A percentile compares a stretch with the other conserved stretches of the same genome.
Conservation (phyloP, 129 eudicot species). For the Rutidosis leptorrhynchoides region DNA sequence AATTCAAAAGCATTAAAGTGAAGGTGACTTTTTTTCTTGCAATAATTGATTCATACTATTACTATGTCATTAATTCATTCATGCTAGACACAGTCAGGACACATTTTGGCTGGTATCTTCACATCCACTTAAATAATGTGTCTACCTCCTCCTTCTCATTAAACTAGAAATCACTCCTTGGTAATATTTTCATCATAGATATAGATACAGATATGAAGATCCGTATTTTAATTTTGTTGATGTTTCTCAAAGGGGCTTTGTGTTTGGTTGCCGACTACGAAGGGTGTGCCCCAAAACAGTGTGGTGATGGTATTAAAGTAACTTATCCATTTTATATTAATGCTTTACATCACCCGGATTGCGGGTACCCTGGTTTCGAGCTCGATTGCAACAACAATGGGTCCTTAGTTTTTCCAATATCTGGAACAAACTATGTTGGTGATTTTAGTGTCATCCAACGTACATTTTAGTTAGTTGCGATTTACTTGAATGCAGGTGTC, state of each 20-base stretch:
- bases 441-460: too few species aligned
- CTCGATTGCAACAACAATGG: constrained; percentile 3
- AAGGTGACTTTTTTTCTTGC: too few species aligned
- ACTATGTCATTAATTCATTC: too few species aligned
- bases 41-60: too few species aligned
- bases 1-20: too few species aligned
- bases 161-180: neutral
- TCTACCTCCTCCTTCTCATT: neutral
- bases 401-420: neutral
- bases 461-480: too few species aligned
- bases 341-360: neutral
- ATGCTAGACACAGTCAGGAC: neutral
- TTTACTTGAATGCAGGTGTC: too few species aligned
- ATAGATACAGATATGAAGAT: neutral
- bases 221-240: neutral
- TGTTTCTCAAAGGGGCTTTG: neutral
- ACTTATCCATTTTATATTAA: neutral
- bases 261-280: neutral
- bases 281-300: neutral
- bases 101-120: neutral
- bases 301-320: neutral
- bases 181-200: neutral
- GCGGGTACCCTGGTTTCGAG: constrained; percentile 11
- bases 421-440: too few species aligned
- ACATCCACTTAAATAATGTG: neutral